Base-by-base conservation (phyloP, 768 basidiomycete species). In the Suillus subluteus region DNA sequence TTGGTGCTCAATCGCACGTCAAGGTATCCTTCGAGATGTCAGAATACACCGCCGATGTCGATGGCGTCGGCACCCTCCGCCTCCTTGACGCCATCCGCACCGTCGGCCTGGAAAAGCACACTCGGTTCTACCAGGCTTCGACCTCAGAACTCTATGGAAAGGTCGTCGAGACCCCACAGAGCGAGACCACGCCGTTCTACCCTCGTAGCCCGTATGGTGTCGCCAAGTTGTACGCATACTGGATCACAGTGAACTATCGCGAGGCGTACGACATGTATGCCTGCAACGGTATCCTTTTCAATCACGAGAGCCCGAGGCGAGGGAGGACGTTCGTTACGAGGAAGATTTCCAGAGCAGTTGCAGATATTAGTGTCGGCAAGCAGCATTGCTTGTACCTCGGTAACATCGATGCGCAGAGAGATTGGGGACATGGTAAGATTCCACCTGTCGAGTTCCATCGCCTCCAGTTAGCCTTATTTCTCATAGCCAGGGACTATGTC, bases 11-110 rank as follows among this genome's bases (percentile, higher is more conserved):
- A 79, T 95, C 94, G 52, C 96, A 99, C 82, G 96, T 99, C 83
- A 99, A 99, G 79, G 96, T 99, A 70, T 98, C 96, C 35, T 99
- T 99, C 78, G 97, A 98, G 79, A 97, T 99, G 95, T 94, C 96
- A 32, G 96, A 99, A 80, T 99, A 99, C 82, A 99, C 97, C 0
- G 96, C 94, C 62, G 97, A 99, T 74, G 96, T 99, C 59, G 96
- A 99, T 72, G 96, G 91, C 9, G 85, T 99, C 48, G 96, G 96
- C 63, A 99, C 96, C 7, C 88, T 99, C 58, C 94, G 96, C 71
- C 87, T 99, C 66, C 91, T 99, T 66, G 97, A 99, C 73, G 96
- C 96, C 64, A 90, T 99, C 78, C 89, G 96, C 50, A 99, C 97
- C 9, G 96, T 95, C 77, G 96, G 96, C 5, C 87, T 99, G 67